Conservation (phyloP, 345 rosid species). For the Salix viminalis region DNA sequence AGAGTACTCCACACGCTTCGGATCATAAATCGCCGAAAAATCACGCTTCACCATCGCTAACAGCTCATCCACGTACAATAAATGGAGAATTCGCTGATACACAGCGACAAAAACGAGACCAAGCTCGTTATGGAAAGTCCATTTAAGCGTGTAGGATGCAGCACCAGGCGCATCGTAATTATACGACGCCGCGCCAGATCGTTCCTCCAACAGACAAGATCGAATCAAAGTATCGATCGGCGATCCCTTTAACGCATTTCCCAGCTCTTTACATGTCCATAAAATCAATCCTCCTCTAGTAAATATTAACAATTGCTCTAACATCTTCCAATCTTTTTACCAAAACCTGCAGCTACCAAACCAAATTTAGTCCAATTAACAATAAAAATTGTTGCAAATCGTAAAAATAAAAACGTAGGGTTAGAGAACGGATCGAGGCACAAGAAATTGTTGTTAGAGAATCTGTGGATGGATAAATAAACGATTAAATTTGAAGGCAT, state of each 20-base stretch:
- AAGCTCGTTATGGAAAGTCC: constrained; percentile 95
- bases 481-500: background rate
- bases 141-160: constrained; percentile 83
- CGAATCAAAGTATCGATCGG: constrained; percentile 86
- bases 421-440: too few relatives aligned
- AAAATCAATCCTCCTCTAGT: constrained; percentile 97
- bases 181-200: constrained; percentile 74
- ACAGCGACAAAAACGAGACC: constrained; percentile 96
- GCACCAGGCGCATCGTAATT: constrained; percentile 79
- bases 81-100: constrained; percentile 86
- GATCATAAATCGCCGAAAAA: constrained; percentile 76
- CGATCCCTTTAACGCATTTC: constrained; percentile 86
- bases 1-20: constrained; percentile 48
- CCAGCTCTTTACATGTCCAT: constrained; percentile 95
- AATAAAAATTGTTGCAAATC: too few relatives aligned
- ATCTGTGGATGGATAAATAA: too few relatives aligned
- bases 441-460: too few relatives aligned
- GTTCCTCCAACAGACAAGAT: constrained; percentile 93
- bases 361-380: background rate
- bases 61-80: constrained; percentile 87
- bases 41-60: constrained; percentile 68
- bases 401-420: too few relatives aligned
- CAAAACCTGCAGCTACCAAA: constrained; percentile 24
- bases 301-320: constrained; percentile 89
- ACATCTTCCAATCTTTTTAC: constrained; percentile 45